A percentile compares a stretch with the other conserved stretches of the same genome.
Evolutionary conservation across 1,139 yeast genomes (phyloP).

Genomic region (Nakaseomyces sp.): DNA sequence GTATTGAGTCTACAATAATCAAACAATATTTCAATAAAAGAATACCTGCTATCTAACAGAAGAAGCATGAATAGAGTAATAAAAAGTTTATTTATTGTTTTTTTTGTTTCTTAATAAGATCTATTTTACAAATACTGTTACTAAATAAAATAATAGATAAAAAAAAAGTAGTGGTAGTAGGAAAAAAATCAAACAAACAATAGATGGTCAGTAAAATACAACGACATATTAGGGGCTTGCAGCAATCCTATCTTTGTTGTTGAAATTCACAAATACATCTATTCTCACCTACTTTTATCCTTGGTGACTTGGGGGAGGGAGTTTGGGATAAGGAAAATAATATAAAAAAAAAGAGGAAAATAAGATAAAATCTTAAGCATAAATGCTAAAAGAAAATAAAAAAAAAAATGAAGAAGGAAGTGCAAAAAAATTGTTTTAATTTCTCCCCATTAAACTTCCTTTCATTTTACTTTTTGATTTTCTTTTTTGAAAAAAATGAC

Average conservation of each 20-base stretch:
- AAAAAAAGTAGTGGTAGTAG: background rate
- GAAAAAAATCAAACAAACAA: too few species aligned
- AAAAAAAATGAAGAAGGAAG: background rate
- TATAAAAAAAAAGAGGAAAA: background rate
- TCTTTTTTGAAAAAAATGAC: too few species aligned
- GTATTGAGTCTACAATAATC: too few species aligned
- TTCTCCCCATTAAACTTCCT: background rate
- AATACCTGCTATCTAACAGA: too few species aligned
- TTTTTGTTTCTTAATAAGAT: conserved; percentile 6
- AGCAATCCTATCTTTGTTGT: too few species aligned
- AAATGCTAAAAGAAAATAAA: background rate
- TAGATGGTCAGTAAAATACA: too few species aligned
- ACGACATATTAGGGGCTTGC: too few species aligned
- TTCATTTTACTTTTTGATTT: too few species aligned
- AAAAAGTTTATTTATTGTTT: background rate
- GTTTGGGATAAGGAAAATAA: background rate
- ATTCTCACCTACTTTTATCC: background rate
- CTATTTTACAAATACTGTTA: conserved; percentile 8
- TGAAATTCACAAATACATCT: too few species aligned
- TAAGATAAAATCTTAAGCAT: background rate
- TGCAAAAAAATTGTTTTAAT: too few species aligned
- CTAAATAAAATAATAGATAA: conserved; percentile 6
- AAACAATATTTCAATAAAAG: too few species aligned
- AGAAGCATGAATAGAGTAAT: background rate
- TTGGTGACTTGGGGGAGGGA: background rate